Evolutionary conservation across 495 filamentous ascomycete genomes (phyloP).

Genomic region (Penicillium coffeae): DNA sequence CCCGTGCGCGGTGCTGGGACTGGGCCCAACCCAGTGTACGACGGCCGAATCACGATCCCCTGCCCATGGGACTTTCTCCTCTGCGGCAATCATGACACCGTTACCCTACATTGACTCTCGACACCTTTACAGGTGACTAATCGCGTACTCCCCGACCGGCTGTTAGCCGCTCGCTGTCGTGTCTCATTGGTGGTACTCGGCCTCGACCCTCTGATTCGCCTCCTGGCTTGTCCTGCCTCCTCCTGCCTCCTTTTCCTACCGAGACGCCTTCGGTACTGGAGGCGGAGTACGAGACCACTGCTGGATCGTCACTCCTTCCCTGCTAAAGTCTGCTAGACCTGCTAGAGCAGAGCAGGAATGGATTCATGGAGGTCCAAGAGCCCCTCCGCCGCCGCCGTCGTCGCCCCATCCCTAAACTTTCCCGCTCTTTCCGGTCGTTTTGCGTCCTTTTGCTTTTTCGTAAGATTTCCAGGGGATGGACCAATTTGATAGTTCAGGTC

Average conservation of each 20-base stretch:
- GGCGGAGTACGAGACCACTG: neutral
- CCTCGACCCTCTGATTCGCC: slow-evolving; percentile 3
- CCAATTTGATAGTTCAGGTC: slow-evolving; percentile 23
- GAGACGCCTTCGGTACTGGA: neutral
- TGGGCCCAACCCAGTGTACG: slow-evolving; percentile 1
- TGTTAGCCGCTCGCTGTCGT: slow-evolving; percentile 12
- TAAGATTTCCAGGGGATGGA: slow-evolving; percentile 14
- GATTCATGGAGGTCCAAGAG: neutral
- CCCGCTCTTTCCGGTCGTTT: neutral
- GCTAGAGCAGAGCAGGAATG: too few species aligned
- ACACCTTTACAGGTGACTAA: slow-evolving; percentile 24
- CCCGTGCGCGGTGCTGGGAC: slow-evolving; percentile 6
- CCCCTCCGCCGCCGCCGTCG: too few species aligned
- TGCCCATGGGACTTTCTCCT: slow-evolving; percentile 13
- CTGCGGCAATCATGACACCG: slow-evolving; percentile 9
- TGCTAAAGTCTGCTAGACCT: too few species aligned
- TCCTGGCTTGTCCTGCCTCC: neutral
- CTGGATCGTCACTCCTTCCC: neutral
- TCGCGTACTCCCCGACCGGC: slow-evolving; percentile 19
- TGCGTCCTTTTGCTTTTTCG: neutral
- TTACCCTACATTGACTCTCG: too few species aligned
- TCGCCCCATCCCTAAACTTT: neutral
- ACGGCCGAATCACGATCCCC: slow-evolving; percentile 11
- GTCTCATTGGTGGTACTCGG: slow-evolving; percentile 4
- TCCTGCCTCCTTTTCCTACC: neutral